phyloP scores from a whole-genome alignment of 768 basidiomycete genomes.

The Rhodosporidiobolus sp. region DNA sequence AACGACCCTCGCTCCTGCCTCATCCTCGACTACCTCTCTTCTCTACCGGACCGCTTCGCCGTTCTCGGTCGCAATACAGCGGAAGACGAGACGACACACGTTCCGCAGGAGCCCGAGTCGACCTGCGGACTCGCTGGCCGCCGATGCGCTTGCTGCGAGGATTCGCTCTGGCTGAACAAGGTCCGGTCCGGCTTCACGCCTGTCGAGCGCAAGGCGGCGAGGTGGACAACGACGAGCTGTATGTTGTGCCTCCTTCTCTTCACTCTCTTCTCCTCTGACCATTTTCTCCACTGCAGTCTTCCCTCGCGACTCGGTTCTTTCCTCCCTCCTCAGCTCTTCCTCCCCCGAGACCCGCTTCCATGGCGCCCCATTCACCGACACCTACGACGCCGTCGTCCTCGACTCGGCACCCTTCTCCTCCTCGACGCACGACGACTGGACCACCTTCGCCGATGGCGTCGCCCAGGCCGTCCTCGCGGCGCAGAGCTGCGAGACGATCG shows the following conservation, averaged over 20 bases:
- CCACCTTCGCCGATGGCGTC: constrained; percentile 20
- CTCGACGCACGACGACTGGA: constrained; percentile 18
- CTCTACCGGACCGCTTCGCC: neutral
- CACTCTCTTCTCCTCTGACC: no score
- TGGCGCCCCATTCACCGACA: constrained; percentile 8
- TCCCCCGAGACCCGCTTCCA: constrained; percentile 36
- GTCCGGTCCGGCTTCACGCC: constrained; percentile 24
- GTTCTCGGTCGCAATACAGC: constrained; percentile 18
- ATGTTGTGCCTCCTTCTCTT: no score
- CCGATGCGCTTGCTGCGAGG: constrained; percentile 13
- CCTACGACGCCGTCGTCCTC: constrained; percentile 27
- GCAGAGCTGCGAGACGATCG: neutral
- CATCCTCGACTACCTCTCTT: constrained; percentile 25
- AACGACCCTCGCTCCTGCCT: constrained; percentile 1
- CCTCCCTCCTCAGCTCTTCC: constrained; percentile 14
- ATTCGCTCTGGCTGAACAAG: constrained; percentile 26
- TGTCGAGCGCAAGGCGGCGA: constrained; percentile 15
- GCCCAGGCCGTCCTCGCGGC: constrained; percentile 4
- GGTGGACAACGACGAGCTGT: constrained; percentile 35
- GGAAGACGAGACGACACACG: neutral
- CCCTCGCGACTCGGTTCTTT: constrained; percentile 23
- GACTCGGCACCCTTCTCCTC: constrained; percentile 22
- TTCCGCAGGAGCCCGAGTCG: neutral
- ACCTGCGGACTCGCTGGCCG: neutral
- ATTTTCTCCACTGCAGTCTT: constrained; percentile 23